Evolutionary conservation across 2,329 filamentous ascomycete genomes (phyloP).

Genomic region (Hypoxylon sp.): DNA sequence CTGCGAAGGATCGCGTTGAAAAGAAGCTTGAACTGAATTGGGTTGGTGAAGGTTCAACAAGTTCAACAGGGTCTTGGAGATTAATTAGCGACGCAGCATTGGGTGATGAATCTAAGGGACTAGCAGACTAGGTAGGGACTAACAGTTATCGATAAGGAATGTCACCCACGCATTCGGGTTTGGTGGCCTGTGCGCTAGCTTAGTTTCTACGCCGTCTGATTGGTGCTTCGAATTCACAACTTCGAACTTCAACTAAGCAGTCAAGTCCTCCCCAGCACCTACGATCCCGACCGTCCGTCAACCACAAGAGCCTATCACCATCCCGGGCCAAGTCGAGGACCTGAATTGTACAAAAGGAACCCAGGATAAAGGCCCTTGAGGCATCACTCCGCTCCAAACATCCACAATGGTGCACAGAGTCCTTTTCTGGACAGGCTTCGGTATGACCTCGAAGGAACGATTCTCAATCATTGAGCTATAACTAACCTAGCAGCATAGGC

Average conservation of each 20-base stretch:
- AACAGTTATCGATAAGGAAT: conserved; percentile 29
- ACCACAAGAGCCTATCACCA: conserved; percentile 21
- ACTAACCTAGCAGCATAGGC: conserved; percentile 67
- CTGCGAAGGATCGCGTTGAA: conserved; percentile 7
- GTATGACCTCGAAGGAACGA: conserved; percentile 64
- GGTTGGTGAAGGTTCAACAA: conserved; percentile 9
- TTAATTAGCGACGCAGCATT: conserved; percentile 12
- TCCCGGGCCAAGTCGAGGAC: conserved; percentile 21
- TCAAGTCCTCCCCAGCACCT: conserved; percentile 16
- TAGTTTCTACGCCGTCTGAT: conserved; percentile 31
- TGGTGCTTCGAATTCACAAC: conserved; percentile 29
- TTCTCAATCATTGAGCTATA: conserved; percentile 35
- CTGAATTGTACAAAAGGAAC: conserved; percentile 22
- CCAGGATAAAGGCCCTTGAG: conserved; percentile 41
- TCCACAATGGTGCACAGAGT: conserved; percentile 72
- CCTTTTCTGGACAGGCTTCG: conserved; percentile 91
- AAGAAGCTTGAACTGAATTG: conserved; percentile 11
- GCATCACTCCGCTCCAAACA: conserved; percentile 43
- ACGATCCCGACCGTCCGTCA: conserved; percentile 33
- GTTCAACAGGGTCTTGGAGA: conserved; percentile 8
- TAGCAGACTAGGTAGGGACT: too few species aligned
- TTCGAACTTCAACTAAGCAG: conserved; percentile 35
- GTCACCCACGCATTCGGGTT: background rate
- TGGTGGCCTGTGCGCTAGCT: conserved; percentile 37
- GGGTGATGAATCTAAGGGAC: conserved; percentile 21